Evolutionary conservation across 2,329 filamentous ascomycete genomes (phyloP), one percentile per base, ranked within the genome.

Genomic region (Epichloe festucae): DNA sequence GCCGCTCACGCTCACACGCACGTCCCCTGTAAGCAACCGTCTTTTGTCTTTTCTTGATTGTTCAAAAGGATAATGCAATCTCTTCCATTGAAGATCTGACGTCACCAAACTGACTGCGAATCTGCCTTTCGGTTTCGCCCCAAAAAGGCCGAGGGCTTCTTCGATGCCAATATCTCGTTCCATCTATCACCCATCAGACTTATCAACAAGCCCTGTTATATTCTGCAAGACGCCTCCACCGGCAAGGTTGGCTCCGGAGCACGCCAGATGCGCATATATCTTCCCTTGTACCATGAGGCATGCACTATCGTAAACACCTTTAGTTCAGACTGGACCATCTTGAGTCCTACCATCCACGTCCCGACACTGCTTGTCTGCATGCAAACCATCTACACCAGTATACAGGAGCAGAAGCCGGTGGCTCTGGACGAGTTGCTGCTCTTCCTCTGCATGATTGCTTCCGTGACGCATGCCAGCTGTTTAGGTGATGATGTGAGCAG

Each of bases 161-260:
- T 47, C 5, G 51, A 53, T 44, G 48, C 21, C 12, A 44, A 10
- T 39, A 40, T 43, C 12, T 44, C 43, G 34, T 50, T 47, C 35
- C 48, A 53, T 31, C 44, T 53, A 11, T 50, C 48, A 14, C 51
- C 51, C 17, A 53, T 53, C 27, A 50, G 31, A 53, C 48, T 50
- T 12, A 53, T 53, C 39, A 49, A 46, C n/a, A 50, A 44, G 31
- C 48, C 51, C 19, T 53, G 44, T 21, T 50, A 17, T 34, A 15
- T 48, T 31, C 23, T 53, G 3, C 51, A 50, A 47, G 51, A 53
- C 47, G 51, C 19, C 19, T 34, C 51, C 12, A 19, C 42, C 4
- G 27, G n/a, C 3, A 17, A 35, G 41, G 3, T 27, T 8, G 42
- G 11, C n/a, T 15, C 36, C 12, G 47, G 47, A 3, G 6, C 36